These are phyloP conservation scores for Neofusicoccum sp. DNA, from an alignment of 2,329 filamentous ascomycete genomes.

Conservation along the genomic window DNA sequence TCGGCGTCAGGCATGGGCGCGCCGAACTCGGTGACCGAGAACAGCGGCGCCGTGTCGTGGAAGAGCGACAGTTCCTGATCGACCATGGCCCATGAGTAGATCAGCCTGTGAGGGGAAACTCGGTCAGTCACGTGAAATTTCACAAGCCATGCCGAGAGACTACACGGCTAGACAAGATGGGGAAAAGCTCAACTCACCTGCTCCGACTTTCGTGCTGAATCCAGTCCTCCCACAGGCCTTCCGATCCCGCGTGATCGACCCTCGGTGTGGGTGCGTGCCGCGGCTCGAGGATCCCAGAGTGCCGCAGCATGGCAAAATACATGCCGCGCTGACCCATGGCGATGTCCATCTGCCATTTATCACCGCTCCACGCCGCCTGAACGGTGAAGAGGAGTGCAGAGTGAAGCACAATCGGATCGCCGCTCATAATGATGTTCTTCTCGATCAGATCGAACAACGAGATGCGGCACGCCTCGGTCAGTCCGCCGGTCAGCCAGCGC, in stretches of 20 bases:
- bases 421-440: constrained; percentile 66
- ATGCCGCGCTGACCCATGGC: constrained; percentile 71
- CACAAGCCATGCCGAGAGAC: background rate
- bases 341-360: constrained; percentile 77
- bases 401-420: constrained; percentile 63
- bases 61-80: constrained; percentile 70
- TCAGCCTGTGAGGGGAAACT: constrained; percentile 48
- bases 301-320: constrained; percentile 70
- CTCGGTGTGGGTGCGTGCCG: constrained; percentile 47
- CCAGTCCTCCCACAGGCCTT: constrained; percentile 63
- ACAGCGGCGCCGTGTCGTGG: constrained; percentile 61
- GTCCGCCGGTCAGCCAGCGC: constrained; percentile 62
- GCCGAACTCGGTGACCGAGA: constrained; percentile 64
- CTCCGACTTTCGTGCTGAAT: constrained; percentile 63
- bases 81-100: constrained; percentile 74
- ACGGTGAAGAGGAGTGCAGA: constrained; percentile 67
- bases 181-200: constrained; percentile 45
- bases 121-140: constrained; percentile 7
- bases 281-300: constrained; percentile 64
- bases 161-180: background rate
- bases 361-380: constrained; percentile 69
- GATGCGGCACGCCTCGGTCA: constrained; percentile 70
- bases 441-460: constrained; percentile 71
- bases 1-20: constrained; percentile 65
- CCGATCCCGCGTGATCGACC: constrained; percentile 44